These are phyloP conservation scores for Cudoniella acicularis DNA, from an alignment of 495 filamentous ascomycete species.

Conservation along the genomic window DNA sequence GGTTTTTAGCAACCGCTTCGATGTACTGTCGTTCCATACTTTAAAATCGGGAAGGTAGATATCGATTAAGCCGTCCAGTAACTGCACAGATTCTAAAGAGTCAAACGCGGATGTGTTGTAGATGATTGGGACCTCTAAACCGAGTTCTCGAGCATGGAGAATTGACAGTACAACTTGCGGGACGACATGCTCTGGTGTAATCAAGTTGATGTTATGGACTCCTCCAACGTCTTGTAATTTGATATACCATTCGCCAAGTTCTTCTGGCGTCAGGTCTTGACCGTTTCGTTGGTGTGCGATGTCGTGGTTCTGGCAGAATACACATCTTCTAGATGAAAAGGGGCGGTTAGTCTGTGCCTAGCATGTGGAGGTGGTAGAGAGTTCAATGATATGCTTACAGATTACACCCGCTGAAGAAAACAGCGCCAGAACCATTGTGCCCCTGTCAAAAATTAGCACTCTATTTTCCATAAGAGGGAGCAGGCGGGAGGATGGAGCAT, in stretches of 20 bases:
- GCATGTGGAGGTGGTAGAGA: no score
- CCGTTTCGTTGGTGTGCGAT: slow-evolving; percentile 72
- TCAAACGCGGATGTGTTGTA: slow-evolving; percentile 80
- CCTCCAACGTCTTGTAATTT: slow-evolving; percentile 69
- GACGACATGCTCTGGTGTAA: slow-evolving; percentile 75
- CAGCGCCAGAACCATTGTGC: slow-evolving; percentile 52
- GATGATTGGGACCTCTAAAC: slow-evolving; percentile 64
- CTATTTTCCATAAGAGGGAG: no score
- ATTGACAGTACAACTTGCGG: slow-evolving; percentile 72
- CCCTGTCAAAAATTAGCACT: no score
- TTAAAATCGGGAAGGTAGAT: slow-evolving; percentile 81
- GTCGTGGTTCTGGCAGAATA: slow-evolving; percentile 82
- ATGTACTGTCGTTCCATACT: slow-evolving; percentile 59
- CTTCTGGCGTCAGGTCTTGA: slow-evolving; percentile 69
- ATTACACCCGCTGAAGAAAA: slow-evolving; percentile 75
- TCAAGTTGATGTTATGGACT: slow-evolving; percentile 77
- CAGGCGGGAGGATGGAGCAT: no score
- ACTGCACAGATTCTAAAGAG: slow-evolving; percentile 57
- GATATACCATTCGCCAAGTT: slow-evolving; percentile 72
- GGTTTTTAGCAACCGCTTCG: slow-evolving; percentile 67
- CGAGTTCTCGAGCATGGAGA: slow-evolving; percentile 60
- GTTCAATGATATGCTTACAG: no score
- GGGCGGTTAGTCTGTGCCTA: no score
- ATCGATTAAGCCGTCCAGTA: slow-evolving; percentile 72
- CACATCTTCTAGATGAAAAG: no score